Percentiles rank a stretch among this genome's conserved stretches.
phyloP scores from a whole-genome alignment of 306 rosid genomes.

The Benincasa hispida region DNA sequence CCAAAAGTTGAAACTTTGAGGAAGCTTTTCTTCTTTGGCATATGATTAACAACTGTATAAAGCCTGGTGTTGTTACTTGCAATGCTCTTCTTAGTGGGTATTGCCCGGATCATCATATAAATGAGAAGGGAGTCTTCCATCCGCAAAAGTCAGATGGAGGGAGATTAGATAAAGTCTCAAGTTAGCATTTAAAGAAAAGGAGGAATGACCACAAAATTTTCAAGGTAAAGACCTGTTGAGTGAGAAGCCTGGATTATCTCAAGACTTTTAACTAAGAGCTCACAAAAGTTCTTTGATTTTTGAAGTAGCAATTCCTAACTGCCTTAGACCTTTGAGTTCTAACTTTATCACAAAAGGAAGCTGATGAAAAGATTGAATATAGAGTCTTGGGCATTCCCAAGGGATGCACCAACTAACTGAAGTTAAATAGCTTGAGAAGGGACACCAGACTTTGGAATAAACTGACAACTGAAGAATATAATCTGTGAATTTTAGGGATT shows the following conservation, averaged over 20 bases:
- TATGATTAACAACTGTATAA: constrained; percentile 22
- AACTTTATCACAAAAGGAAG: not conserved
- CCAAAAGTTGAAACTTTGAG: constrained; percentile 22
- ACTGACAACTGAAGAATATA: not conserved
- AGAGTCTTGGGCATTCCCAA: not conserved
- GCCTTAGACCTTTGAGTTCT: not conserved
- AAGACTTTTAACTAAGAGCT: not conserved
- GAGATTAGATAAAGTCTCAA: not conserved
- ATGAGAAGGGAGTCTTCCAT: not conserved
- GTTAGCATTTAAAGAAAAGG: not conserved
- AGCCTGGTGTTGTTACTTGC: constrained; percentile 33
- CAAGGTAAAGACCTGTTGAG: not conserved
- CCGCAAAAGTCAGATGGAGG: not conserved
- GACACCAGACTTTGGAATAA: not conserved
- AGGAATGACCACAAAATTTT: not conserved
- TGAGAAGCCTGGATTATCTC: not conserved
- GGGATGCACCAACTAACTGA: not conserved
- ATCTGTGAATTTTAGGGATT: not conserved
- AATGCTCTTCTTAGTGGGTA: constrained; percentile 27
- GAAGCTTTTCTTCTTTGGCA: constrained; percentile 30
- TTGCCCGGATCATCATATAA: constrained; percentile 17
- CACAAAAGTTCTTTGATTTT: not conserved
- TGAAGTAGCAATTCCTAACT: not conserved
- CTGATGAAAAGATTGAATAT: not conserved
- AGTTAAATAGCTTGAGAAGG: not conserved